phyloP scores from a whole-genome alignment of 345 rosid species.

The Raphanus sativus region DNA sequence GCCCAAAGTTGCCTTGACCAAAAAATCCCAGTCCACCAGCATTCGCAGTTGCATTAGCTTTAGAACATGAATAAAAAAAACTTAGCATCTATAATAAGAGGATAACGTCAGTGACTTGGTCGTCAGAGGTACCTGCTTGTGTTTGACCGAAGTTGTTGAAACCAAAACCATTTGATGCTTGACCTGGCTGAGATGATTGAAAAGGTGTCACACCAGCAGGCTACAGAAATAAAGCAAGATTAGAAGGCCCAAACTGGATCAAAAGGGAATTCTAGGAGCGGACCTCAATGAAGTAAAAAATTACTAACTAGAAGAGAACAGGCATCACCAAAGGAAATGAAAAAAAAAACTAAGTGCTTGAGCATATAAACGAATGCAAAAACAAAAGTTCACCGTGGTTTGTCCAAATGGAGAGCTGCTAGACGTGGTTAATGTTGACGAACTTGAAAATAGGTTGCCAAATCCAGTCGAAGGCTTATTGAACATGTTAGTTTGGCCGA shows the following conservation, averaged over 20 bases:
- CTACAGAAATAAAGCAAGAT: conserved; percentile 40
- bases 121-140: conserved; percentile 45
- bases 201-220: conserved; percentile 56
- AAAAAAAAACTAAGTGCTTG: neutral
- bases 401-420: conserved; percentile 60
- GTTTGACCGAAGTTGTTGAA: conserved; percentile 32
- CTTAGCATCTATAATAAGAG: conserved; percentile 11
- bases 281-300: conserved; percentile 1
- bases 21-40: conserved; percentile 52
- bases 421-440: conserved; percentile 49
- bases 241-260: neutral
- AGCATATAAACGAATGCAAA: neutral
- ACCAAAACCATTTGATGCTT: conserved; percentile 32
- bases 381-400: conserved; percentile 48
- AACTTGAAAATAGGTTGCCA: conserved; percentile 58
- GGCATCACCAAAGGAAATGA: conserved; percentile 16
- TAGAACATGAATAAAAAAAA: conserved; percentile 23
- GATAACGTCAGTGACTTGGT: conserved; percentile 11
- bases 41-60: conserved; percentile 50
- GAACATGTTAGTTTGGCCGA: conserved; percentile 60
- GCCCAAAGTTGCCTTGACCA: conserved; percentile 65
- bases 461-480: conserved; percentile 60
- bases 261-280: neutral
- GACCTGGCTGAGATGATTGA: conserved; percentile 50
- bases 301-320: conserved; percentile 9